Evolutionary conservation across 768 basidiomycete genomes (phyloP), one percentile per base, ranked within the genome.

Genomic region (Tricholoma sp.): DNA sequence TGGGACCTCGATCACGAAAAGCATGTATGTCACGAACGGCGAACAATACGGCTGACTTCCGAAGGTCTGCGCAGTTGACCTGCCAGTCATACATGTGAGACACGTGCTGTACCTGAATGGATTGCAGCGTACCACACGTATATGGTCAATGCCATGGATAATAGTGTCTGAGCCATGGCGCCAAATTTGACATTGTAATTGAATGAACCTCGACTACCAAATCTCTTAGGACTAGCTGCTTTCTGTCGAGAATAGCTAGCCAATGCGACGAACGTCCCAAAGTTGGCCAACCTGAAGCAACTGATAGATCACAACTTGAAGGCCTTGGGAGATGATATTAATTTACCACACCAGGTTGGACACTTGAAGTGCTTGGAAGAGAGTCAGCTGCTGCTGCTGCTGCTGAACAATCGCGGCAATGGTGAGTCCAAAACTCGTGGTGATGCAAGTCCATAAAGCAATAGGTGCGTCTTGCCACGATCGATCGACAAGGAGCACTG

Each of bases 391-490:
- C 24, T 27, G 24, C 55, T 4, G 54, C 52, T 27, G 24, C 16
- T 67, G 62, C 52, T 71, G 71, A 10, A 73, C 69, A 18, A 75
- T 61, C 4, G 77, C 74, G 39, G 76, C 71, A 18, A 77, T 63
- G 6, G 70, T 72, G 1, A 77, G 65, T 12, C 76, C 76, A 57
- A 72, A 72, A 55, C 70, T 74, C 7, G 74, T 76, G 16, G 71
- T 68, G 34, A 73, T 74, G 46, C 76, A 75, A n/a, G 76, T 75
- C 74, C 76, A 79, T 7, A 79, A 55, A 0, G 75, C 69, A 53
- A 66, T 67, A 4, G 74, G 71, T 18, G 76, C 76, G 56, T 71
- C 72, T 59, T 69, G 64, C 72, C 72, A 74, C 14, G 74, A 75
- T 34, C 76, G 69, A 59, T 77, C 72, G 18, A 74, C 76, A 29